Conservation (phyloP, 164 flowering plant species). For the Berberis vulgaris region DNA sequence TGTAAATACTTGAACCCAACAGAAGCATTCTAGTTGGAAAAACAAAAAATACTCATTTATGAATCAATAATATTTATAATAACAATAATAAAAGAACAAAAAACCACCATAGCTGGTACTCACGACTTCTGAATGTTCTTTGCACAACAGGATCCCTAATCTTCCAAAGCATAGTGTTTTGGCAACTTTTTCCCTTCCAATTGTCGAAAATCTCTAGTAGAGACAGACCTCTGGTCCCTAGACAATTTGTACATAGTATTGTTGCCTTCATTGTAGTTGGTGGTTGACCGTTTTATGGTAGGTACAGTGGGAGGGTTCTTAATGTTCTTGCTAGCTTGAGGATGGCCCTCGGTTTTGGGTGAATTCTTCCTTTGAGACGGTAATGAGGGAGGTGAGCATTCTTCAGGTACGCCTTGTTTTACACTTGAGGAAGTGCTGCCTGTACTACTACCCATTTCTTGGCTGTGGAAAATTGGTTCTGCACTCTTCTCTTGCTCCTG, state of each 20-base stretch:
- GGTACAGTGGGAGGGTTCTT: slow-evolving; percentile 38
- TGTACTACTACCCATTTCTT: slow-evolving; percentile 24
- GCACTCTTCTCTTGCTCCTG: slow-evolving; percentile 28
- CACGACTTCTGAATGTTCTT: neutral
- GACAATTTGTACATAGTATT: slow-evolving; percentile 6
- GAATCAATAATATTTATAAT: no score
- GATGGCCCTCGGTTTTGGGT: slow-evolving; percentile 47
- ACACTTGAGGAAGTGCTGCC: slow-evolving; percentile 29
- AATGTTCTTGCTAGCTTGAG: slow-evolving; percentile 45
- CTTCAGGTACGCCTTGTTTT: slow-evolving; percentile 11
- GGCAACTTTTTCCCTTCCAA: slow-evolving; percentile 24
- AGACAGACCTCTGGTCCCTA: slow-evolving; percentile 31
- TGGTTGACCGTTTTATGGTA: slow-evolving; percentile 28
- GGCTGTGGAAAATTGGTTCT: slow-evolving; percentile 17
- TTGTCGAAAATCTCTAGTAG: slow-evolving; percentile 40
- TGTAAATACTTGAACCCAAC: no score
- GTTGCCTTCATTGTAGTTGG: slow-evolving; percentile 24
- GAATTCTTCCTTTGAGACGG: slow-evolving; percentile 15
- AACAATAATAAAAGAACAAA: no score
- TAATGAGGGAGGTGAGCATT: slow-evolving; percentile 17
- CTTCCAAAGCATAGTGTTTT: slow-evolving; percentile 23
- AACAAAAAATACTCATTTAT: no score
- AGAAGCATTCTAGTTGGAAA: no score
- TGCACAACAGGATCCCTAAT: slow-evolving; percentile 5
- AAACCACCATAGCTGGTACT: no score